Percentiles rank a stretch among this genome's conserved stretches.
phyloP scores from a whole-genome alignment of 192 early-diverging fungal genomes.

The Pilaira anomala region DNA sequence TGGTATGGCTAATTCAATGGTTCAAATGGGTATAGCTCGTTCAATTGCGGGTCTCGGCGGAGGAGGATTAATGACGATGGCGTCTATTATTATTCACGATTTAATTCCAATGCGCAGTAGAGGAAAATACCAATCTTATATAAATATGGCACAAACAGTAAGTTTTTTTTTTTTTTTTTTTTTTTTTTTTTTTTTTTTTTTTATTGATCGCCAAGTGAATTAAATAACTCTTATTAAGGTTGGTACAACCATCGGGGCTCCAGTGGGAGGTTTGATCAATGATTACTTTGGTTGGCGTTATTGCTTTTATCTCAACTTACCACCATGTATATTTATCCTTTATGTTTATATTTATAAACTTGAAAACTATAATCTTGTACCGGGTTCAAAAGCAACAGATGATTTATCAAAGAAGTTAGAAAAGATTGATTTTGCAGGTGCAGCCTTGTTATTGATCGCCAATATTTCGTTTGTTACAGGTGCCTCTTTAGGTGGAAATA shows the following conservation, averaged over 20 bases:
- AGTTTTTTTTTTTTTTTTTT: neutral
- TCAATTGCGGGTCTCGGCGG: conserved; percentile 56
- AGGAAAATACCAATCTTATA: conserved; percentile 56
- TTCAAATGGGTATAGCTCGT: conserved; percentile 26
- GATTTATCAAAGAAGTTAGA: conserved; percentile 54
- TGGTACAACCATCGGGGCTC: conserved; percentile 76
- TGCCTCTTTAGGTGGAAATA: conserved; percentile 68
- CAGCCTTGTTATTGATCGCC: conserved; percentile 43
- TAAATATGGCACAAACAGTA: conserved; percentile 33
- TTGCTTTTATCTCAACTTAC: conserved; percentile 87
- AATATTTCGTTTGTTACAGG: conserved; percentile 67
- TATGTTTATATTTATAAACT: conserved; percentile 37
- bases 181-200: conserved; percentile 14
- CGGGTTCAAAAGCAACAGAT: conserved; percentile 37
- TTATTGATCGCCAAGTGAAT: neutral
- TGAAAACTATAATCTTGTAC: conserved; percentile 29
- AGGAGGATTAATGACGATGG: conserved; percentile 63
- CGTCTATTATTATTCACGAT: conserved; percentile 65
- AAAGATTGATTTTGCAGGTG: conserved; percentile 68
- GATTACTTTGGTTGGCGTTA: conserved; percentile 64
- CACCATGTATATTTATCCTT: conserved; percentile 62
- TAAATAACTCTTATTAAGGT: too few species aligned
- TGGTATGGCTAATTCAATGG: conserved; percentile 43
- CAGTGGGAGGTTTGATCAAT: conserved; percentile 83
- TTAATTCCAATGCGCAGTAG: conserved; percentile 60